These are phyloP conservation scores for Epichloe elymi DNA, from an alignment of 2,329 filamentous ascomycete species.

Conservation along the genomic window DNA sequence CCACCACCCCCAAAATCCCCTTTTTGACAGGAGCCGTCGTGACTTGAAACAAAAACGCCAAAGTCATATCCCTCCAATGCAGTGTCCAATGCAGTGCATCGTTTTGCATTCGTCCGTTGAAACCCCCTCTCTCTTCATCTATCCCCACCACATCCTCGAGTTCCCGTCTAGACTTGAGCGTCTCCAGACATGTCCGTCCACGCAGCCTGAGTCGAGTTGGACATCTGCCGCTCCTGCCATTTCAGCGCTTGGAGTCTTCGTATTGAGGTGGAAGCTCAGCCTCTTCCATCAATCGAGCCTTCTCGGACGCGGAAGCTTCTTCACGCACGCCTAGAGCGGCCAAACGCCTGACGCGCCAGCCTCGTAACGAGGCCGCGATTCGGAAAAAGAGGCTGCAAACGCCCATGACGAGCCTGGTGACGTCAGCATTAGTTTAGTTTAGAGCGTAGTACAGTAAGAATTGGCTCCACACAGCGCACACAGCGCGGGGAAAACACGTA, in stretches of 20 bases:
- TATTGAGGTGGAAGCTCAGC: conserved; percentile 16
- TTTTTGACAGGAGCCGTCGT: not conserved
- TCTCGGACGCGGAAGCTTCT: conserved; percentile 28
- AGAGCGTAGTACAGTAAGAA: not conserved
- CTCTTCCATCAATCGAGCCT: conserved; percentile 34
- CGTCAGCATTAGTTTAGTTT: conserved; percentile 15
- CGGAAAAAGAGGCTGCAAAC: conserved; percentile 47
- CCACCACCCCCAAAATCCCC: not conserved
- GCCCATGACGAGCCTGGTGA: conserved; percentile 46
- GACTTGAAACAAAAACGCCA: not conserved
- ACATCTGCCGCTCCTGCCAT: not conserved
- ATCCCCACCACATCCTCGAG: not conserved
- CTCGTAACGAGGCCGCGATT: conserved; percentile 37
- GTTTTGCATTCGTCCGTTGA: not conserved
- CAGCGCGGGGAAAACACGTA: conserved; percentile 20
- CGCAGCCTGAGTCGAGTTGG: too few species aligned
- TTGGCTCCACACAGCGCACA: too few species aligned
- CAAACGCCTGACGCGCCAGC: conserved; percentile 4
- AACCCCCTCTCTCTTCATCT: not conserved
- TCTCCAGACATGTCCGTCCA: not conserved
- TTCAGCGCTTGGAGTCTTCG: conserved; percentile 13
- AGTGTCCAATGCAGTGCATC: not conserved
- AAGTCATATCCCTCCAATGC: not conserved
- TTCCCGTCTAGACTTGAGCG: not conserved
- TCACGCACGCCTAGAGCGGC: not conserved